Base-by-base conservation (phyloP, 495 filamentous ascomycete species). In the Venustampulla echinocandica region DNA sequence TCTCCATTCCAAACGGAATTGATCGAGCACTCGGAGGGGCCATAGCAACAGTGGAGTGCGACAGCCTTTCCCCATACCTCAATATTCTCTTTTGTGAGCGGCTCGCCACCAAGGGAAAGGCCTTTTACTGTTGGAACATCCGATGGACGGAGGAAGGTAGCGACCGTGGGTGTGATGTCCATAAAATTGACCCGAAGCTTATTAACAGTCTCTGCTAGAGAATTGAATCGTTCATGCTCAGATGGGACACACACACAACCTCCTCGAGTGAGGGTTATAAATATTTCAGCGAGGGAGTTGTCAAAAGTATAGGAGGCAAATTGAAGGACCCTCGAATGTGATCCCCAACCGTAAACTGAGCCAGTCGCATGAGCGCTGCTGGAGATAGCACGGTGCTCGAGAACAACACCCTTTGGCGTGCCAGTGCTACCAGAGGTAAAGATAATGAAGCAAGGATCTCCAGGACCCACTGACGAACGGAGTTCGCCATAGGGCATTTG, bases 231-330 rank as follows among this genome's bases (percentile, higher is more conserved):
- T 44, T 73, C 71, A 0, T 46, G 33, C 42, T 65, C 54, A 2
- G 68, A 72, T 4, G 71, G 72, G 15, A 76, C 53, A 47, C 71
- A 74, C 23, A 76, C 61, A 47, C 71, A 74, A 20, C 65, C 64
- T 1, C 83, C 82, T 38, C 82, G 69, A 46, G 78, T 76, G 1
- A 86, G 56, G 0, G 86, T 78, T 53, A 87, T 88, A 64, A 90
- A 89, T 4, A 87, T 84, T 55, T 90, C 85, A 46, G 88, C 89
- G 0, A 90, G 75, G 1, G 81, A 88, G 3, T 89, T 84, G 54
- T 90, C 87, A 50, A 90, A 92, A 0, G 84, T 32, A 22, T 51
- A 51, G 3, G 48, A 39, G n/a, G 48, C 48, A 28, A 51, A 51
- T 15, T 51, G 21, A 10, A 51, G 30, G 1, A 51, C 48, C 14